Base-by-base conservation (phyloP, 805 yeast genomes). In the Hanseniaspora valbyensis region DNA sequence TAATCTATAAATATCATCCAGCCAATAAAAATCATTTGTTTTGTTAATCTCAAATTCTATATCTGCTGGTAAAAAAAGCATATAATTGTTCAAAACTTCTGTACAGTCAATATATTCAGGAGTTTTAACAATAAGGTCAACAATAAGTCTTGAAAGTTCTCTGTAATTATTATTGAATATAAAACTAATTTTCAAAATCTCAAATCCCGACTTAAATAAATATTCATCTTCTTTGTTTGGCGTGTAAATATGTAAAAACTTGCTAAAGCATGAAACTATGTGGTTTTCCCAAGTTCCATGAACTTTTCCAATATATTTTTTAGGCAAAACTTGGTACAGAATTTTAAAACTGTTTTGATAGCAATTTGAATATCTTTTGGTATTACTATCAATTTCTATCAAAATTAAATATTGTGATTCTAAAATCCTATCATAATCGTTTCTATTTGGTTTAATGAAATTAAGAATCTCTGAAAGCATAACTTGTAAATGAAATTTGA, bases 391-490 rank as follows among this genome's bases (percentile, higher is more conserved):
- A 12, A 21, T 21, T 6, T 33, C 26, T 9, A 12, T 22, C 7
- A 48, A 26, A 18, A 48, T 48, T n/a, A 48, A 33, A 25, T 48
- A 48, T n/a, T 48, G 51, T 8, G 51, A 48, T 28, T 48, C 51
- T 21, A 48, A 48, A 26, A 48, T 42, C n/a, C 40, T 48, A 26
- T 48, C 51, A 40, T 40, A 48, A 16, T 30, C 19, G 14, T 48
- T 24, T 26, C 51, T 40, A 12, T 33, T 21, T 12, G 41, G 34
- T 13, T 46, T n/a, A 6, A 24, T 24, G 28, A 38, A 38, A 10
- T 4, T 3, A 13, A 46, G 32, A 30, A 30, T 14, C 18, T 19
- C n/a, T 12, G 16, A 22, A 9, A 48, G 22, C 33, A 48, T 39
- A 14, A 30, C 29, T 25, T 48, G 41, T 8, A 32, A 48, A 13